phyloP scores from a whole-genome alignment of 1,284 basidiomycete species.

The Ceratorhiza oryzae-sativae region DNA sequence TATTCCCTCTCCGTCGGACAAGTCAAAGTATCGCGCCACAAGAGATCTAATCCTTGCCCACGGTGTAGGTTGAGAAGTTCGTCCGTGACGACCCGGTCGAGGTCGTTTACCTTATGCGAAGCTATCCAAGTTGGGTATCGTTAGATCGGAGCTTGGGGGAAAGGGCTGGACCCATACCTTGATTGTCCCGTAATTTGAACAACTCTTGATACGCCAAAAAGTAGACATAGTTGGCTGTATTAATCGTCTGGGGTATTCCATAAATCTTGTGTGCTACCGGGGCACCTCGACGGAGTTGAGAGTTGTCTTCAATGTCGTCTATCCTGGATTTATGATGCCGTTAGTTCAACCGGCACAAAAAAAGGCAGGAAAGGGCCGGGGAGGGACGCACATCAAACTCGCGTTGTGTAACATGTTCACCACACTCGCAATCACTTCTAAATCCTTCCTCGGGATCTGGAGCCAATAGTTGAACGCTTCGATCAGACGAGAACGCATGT shows the following conservation, averaged over 20 bases:
- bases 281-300: slow-evolving; percentile 84
- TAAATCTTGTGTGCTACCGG: slow-evolving; percentile 96
- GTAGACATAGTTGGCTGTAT: slow-evolving; percentile 97
- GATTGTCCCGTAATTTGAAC: slow-evolving; percentile 61
- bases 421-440: slow-evolving; percentile 77
- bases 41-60: slow-evolving; percentile 93
- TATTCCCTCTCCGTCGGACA: slow-evolving; percentile 98
- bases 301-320: slow-evolving; percentile 98
- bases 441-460: slow-evolving; percentile 74
- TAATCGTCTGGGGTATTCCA: slow-evolving; percentile 96
- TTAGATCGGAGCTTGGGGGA: slow-evolving; percentile 9
- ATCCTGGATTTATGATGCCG: slow-evolving; percentile 60
- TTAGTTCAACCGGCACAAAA: neutral
- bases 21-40: slow-evolving; percentile 90
- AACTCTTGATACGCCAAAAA: slow-evolving; percentile 87
- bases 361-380: neutral
- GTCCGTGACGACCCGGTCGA: slow-evolving; percentile 55
- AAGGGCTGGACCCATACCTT: slow-evolving; percentile 3
- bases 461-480: slow-evolving; percentile 97
- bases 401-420: slow-evolving; percentile 96
- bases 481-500: slow-evolving; percentile 88
- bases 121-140: neutral
- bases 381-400: slow-evolving; percentile 77
- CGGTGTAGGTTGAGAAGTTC: slow-evolving; percentile 92
- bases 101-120: slow-evolving; percentile 40